Base-by-base conservation (phyloP, 192 early-diverging fungal genomes). In the Coemansia sp. region DNA sequence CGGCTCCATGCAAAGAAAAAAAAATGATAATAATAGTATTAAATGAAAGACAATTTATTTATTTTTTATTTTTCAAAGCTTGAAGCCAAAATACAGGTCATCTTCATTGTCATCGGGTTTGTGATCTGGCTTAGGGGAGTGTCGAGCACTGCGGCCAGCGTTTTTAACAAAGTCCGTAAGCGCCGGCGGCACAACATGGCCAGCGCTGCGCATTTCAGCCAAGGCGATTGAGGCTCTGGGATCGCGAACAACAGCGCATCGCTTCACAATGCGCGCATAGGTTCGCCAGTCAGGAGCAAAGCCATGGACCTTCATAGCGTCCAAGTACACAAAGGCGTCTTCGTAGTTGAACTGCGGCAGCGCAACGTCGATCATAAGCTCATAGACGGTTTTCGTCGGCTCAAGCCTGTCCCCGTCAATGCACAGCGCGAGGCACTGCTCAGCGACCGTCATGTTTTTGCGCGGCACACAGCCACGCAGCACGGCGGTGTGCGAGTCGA, bases 321-420 rank as follows among this genome's bases (percentile, higher is more conserved):
- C 89, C 57, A 93, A 76, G 50, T 91, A 93, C 66, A 86, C 81
- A 68, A 93, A 93, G 33, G 89, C 92, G 39, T 91, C 89, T 67
- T 93, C 92, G 52, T 93, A 93, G 72, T 89, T 83, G 66, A 71
- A 78, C 70, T 89, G 83, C 1, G 74, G 73, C 64, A 86, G 82
- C 31, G 81, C 79, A 5, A 88, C 34, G 36, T 66, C 46, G n/a
- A 93, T 80, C 87, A 91, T 80, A 29, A 78, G 74, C 65, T 82
- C 84, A 66, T 88, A 90, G 0, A 89, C 82, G 3, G 66, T 78
- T 31, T 84, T 60, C 7, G 85, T 84, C 20, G 90, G 89, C 24
- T 64, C 55, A n/a, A 91, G 75, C 8, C 64, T 3, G 36, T 79
- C 77, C 0, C 66, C 78, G 18, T 80, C 74, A 36, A 88, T 72